These are phyloP conservation scores for Haberlea rhodopensis DNA, from an alignment of 257 asterid genomes.

Conservation along the genomic window DNA sequence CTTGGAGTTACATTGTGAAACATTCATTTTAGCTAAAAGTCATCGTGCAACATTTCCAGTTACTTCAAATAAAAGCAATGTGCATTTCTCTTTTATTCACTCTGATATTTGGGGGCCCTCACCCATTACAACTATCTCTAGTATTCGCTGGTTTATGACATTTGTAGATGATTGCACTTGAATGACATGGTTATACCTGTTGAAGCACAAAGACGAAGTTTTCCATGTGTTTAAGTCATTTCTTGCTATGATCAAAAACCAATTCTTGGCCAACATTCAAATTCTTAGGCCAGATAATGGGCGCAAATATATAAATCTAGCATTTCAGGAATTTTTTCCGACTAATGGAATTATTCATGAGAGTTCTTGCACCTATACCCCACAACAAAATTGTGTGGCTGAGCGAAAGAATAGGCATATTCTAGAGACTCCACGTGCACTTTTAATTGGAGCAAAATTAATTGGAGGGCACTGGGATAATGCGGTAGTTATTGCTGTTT, in stretches of 20 bases:
- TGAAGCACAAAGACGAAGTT: neutral
- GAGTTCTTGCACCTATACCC: neutral
- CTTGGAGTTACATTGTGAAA: neutral
- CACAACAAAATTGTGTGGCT: slow-evolving; percentile 1
- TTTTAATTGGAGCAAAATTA: neutral
- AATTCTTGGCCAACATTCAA: neutral
- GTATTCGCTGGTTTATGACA: neutral
- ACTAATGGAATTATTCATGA: neutral
- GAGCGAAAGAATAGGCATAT: neutral
- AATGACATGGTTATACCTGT: slow-evolving; percentile 5
- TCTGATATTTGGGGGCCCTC: slow-evolving; percentile 6
- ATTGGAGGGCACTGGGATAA: neutral
- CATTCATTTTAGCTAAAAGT: neutral
- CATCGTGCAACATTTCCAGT: neutral
- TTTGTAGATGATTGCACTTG: slow-evolving; percentile 13
- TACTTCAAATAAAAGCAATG: neutral
- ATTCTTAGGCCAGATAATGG: slow-evolving; percentile 9
- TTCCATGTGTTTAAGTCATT: neutral
- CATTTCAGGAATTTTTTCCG: neutral
- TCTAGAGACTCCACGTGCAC: neutral
- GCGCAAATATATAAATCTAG: neutral
- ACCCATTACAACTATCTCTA: neutral
- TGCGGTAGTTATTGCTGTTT: neutral
- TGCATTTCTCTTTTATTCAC: neutral
- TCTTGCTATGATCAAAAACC: neutral